phyloP scores from a whole-genome alignment of 192 early-diverging fungal species.

The Irineochytrium annulatum region DNA sequence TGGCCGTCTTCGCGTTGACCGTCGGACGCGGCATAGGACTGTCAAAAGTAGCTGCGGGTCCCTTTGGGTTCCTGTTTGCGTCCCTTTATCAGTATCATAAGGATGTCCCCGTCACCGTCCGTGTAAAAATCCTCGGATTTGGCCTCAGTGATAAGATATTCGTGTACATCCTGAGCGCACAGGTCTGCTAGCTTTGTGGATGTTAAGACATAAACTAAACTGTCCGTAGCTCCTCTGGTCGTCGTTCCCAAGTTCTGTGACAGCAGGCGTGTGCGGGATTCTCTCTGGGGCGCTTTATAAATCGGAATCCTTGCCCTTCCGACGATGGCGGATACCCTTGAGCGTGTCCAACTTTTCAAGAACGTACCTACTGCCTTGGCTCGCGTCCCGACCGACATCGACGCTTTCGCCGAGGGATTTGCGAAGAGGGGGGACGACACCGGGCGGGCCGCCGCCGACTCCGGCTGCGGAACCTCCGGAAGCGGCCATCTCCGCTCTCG shows the following conservation, averaged over 20 bases:
- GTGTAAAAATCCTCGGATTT: conserved; percentile 27
- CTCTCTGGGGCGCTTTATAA: conserved; percentile 26
- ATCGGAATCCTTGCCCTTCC: conserved; percentile 14
- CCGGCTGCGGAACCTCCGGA: conserved; percentile 7
- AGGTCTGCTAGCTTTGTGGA: conserved; percentile 22
- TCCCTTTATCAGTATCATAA: conserved; percentile 18
- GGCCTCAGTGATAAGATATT: conserved; percentile 30
- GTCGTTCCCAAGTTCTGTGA: conserved; percentile 28
- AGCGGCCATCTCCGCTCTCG: conserved; percentile 16
- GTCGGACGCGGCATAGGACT: background rate
- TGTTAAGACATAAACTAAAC: background rate
- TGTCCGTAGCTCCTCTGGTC: conserved; percentile 22
- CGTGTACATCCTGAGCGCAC: conserved; percentile 25
- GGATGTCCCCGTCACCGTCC: conserved; percentile 24
- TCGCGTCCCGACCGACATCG: conserved; percentile 8
- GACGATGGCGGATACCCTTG: conserved; percentile 22
- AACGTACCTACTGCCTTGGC: conserved; percentile 14
- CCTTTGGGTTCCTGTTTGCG: conserved; percentile 34
- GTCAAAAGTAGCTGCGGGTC: conserved; percentile 18
- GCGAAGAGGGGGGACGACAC: background rate
- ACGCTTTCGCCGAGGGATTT: background rate
- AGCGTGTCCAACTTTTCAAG: background rate
- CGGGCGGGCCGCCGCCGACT: background rate
- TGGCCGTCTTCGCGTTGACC: background rate
- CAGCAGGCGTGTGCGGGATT: conserved; percentile 18